Percentiles rank a stretch among this genome's conserved stretches.
Evolutionary conservation across 2,329 filamentous ascomycete species (phyloP).

Genomic region (Nemania sp.): DNA sequence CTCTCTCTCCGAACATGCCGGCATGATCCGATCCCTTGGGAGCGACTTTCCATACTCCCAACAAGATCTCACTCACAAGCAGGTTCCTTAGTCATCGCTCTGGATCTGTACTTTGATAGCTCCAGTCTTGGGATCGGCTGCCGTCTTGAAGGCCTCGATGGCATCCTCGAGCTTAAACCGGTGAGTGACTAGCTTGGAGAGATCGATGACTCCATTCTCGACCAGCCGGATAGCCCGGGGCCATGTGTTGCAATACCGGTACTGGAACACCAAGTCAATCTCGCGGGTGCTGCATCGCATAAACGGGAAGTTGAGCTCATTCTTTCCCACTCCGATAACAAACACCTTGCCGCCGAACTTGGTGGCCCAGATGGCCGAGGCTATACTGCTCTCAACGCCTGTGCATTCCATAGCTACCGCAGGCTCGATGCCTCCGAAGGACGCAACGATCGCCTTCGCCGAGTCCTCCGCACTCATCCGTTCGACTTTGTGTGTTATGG

Average conservation of each 20-base stretch:
- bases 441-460: conserved; percentile 67
- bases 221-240: conserved; percentile 88
- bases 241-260: conserved; percentile 96
- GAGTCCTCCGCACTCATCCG: conserved; percentile 69
- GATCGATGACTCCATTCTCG: conserved; percentile 79
- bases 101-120: conserved; percentile 99
- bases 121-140: conserved; percentile 83
- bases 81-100: conserved; percentile 55
- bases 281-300: conserved; percentile 90
- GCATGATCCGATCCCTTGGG: neutral
- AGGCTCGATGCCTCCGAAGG: conserved; percentile 80
- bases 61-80: neutral
- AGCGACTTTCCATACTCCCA: neutral
- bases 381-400: conserved; percentile 87
- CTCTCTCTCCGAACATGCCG: neutral
- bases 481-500: conserved; percentile 79
- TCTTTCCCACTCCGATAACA: conserved; percentile 92
- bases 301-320: conserved; percentile 94
- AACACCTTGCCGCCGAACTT: conserved; percentile 98
- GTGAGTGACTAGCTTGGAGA: conserved; percentile 85
- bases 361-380: conserved; percentile 81
- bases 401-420: conserved; percentile 88
- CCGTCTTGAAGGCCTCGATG: conserved; percentile 85
- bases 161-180: conserved; percentile 84
- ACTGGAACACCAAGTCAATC: conserved; percentile 95